Evolutionary conservation across 805 yeast genomes (phyloP).

Genomic region (Alloascoidea hylecoeti): DNA sequence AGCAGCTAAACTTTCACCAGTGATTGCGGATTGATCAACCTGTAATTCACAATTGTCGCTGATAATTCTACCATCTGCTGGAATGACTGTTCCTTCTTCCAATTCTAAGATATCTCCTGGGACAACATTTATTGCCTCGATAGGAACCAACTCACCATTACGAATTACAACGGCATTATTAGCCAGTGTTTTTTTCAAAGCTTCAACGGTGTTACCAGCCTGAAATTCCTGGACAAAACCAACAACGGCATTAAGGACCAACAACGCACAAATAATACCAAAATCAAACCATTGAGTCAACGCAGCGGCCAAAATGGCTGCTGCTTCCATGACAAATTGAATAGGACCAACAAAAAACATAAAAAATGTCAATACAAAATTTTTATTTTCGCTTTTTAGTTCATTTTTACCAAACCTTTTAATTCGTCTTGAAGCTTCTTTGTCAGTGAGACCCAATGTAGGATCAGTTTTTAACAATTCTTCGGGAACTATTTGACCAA

Average conservation of each 20-base stretch:
- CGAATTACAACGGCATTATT: conserved; percentile 79
- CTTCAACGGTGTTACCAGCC: conserved; percentile 96
- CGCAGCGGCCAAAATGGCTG: conserved; percentile 91
- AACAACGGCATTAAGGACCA: conserved; percentile 78
- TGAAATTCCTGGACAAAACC: conserved; percentile 97
- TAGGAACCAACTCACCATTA: conserved; percentile 66
- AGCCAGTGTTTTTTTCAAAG: conserved; percentile 88
- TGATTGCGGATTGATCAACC: conserved; percentile 87
- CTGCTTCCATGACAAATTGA: conserved; percentile 94
- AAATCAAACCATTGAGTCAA: conserved; percentile 96
- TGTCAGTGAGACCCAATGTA: conserved; percentile 56
- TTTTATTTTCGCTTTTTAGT: conserved; percentile 79
- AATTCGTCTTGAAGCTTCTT: conserved; percentile 71
- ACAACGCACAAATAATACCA: conserved; percentile 89
- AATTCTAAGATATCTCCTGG: conserved; percentile 90
- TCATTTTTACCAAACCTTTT: conserved; percentile 84
- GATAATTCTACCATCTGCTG: conserved; percentile 71
- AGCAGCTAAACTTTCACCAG: conserved; percentile 95
- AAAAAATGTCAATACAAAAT: conserved; percentile 63
- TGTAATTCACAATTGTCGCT: conserved; percentile 82
- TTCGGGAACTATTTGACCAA: conserved; percentile 44
- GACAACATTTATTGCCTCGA: conserved; percentile 75
- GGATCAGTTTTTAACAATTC: conserved; percentile 75
- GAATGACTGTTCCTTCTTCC: conserved; percentile 88
- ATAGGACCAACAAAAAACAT: conserved; percentile 89